Conservation (phyloP, 2,329 filamentous ascomycete species). For the Periglandula ipomoeae region DNA sequence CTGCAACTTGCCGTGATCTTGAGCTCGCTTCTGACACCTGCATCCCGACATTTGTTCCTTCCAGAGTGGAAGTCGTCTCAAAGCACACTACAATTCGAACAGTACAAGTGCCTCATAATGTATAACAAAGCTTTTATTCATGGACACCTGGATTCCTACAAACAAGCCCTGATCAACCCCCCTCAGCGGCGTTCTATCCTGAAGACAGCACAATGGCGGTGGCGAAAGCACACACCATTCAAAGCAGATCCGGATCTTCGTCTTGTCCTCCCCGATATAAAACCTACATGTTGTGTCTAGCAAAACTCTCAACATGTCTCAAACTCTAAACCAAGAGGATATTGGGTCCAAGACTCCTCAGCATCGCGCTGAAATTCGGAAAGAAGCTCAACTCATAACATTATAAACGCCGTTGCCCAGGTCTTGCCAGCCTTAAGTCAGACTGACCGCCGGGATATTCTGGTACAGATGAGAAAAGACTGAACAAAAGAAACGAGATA, state of each 20-base stretch:
- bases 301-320: background rate
- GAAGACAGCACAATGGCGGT: background rate
- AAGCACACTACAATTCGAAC: background rate
- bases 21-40: background rate
- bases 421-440: slow-evolving; percentile 2
- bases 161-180: slow-evolving; percentile 1
- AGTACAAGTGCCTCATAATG: background rate
- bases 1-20: background rate
- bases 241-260: slow-evolving; percentile 3
- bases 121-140: slow-evolving; percentile 9
- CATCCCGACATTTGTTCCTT: background rate
- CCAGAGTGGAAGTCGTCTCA: background rate
- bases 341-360: slow-evolving; percentile 39
- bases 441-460: slow-evolving; percentile 6
- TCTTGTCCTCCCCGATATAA: slow-evolving; percentile 5
- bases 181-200: slow-evolving; percentile 4
- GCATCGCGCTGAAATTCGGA: slow-evolving; percentile 17
- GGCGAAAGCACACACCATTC: slow-evolving; percentile 5
- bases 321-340: slow-evolving; percentile 11
- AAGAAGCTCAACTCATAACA: slow-evolving; percentile 5
- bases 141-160: slow-evolving; percentile 4
- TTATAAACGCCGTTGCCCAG: slow-evolving; percentile 10
- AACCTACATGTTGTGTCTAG: slow-evolving; percentile 3
- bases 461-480: slow-evolving; percentile 3
- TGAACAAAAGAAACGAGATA: background rate